Conservation (phyloP, 306 rosid species). For the cucumber (Cucumis sativus) region Cucumber_9930_V3 NC_026656.2:19547001-19547500, state of each 20-base stretch:
- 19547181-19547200: not conserved
- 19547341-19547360: not conserved
- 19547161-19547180: not conserved
- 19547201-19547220: not conserved
- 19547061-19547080: conserved; percentile 56
- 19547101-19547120: not conserved
- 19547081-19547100: not conserved
- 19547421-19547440: not conserved
- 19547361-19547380: not conserved
- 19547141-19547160: not conserved
- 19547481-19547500: not conserved
- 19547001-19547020: conserved; percentile 46
- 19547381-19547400: not conserved
- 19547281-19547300: not conserved
- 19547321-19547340: not conserved
- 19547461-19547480: not conserved
- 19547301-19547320: not conserved
- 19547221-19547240: not conserved
- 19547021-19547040: conserved; percentile 54
- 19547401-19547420: not conserved
- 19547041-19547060: conserved; percentile 31
- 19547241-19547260: not conserved
- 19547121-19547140: not conserved
- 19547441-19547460: not conserved
- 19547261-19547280: conserved; percentile 5